Evolutionary conservation across 2,329 filamentous ascomycete genomes (phyloP).

Genomic region (Xenosphaeropsis pyriputrescens): DNA sequence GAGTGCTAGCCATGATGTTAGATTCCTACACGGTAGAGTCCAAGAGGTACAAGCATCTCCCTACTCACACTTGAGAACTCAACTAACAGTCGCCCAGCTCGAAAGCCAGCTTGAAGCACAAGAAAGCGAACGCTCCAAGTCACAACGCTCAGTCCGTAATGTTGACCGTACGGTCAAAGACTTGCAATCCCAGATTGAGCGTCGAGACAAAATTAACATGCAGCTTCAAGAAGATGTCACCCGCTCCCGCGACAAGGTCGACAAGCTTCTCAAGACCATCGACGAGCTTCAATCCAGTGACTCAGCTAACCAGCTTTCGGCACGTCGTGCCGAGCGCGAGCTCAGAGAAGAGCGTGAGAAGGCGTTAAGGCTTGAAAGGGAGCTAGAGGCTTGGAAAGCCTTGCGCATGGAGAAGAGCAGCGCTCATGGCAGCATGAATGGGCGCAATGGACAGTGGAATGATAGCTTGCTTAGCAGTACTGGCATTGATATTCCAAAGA

Average conservation of each 20-base stretch:
- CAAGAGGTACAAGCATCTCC: conserved; percentile 59
- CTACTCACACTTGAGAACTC: conserved; percentile 3
- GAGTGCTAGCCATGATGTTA: conserved; percentile 84
- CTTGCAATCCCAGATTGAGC: conserved; percentile 80
- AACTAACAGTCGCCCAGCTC: conserved; percentile 41
- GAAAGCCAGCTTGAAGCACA: conserved; percentile 77
- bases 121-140: conserved; percentile 63
- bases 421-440: conserved; percentile 7
- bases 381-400: conserved; percentile 69
- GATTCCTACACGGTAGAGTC: conserved; percentile 85
- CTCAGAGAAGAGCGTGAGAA: conserved; percentile 81
- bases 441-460: conserved; percentile 9
- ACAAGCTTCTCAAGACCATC: conserved; percentile 78
- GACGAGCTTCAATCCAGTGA: conserved; percentile 88
- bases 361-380: conserved; percentile 65
- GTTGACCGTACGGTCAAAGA: conserved; percentile 91
- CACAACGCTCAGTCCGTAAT: conserved; percentile 78
- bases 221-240: conserved; percentile 72
- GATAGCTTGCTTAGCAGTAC: conserved; percentile 17
- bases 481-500: conserved; percentile 39
- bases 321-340: conserved; percentile 79
- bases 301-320: conserved; percentile 63
- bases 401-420: conserved; percentile 46
- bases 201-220: conserved; percentile 74
- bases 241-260: conserved; percentile 79